These are phyloP conservation scores for Calycina herbarum DNA, from an alignment of 2,329 filamentous ascomycete genomes.

Conservation along the genomic window DNA sequence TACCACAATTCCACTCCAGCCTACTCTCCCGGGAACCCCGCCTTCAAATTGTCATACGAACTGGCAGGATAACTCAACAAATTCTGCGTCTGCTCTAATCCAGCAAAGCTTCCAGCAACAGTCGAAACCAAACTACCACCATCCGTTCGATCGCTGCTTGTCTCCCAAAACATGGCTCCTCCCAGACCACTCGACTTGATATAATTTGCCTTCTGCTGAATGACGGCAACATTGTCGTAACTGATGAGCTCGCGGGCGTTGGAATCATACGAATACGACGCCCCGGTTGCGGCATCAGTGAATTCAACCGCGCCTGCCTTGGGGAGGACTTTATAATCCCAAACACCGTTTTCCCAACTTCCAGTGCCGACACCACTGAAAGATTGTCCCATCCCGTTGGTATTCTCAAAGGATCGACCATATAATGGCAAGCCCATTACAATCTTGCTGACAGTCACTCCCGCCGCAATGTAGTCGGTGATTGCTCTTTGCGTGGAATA, in stretches of 20 bases:
- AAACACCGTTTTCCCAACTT: slow-evolving; percentile 72
- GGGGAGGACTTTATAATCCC: slow-evolving; percentile 80
- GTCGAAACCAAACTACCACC: slow-evolving; percentile 60
- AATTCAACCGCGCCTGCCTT: slow-evolving; percentile 56
- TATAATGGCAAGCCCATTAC: slow-evolving; percentile 80
- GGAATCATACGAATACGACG: slow-evolving; percentile 70
- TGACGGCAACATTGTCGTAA: slow-evolving; percentile 66
- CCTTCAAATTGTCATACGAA: slow-evolving; percentile 55
- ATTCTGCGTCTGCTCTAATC: slow-evolving; percentile 50
- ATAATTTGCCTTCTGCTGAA: slow-evolving; percentile 63
- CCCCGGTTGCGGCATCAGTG: slow-evolving; percentile 58
- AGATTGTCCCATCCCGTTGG: slow-evolving; percentile 63
- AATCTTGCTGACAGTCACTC: slow-evolving; percentile 65
- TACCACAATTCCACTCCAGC: slow-evolving; percentile 16
- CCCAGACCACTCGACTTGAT: slow-evolving; percentile 63
- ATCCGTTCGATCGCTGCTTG: slow-evolving; percentile 63
- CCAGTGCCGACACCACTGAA: slow-evolving; percentile 67
- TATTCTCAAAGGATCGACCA: slow-evolving; percentile 67
- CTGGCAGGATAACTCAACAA: slow-evolving; percentile 53
- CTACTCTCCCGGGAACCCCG: slow-evolving; percentile 34
- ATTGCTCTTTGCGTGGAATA: slow-evolving; percentile 69
- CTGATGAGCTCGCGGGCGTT: slow-evolving; percentile 63
- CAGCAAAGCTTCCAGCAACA: slow-evolving; percentile 42
- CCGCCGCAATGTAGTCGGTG: slow-evolving; percentile 61
- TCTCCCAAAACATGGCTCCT: slow-evolving; percentile 87